These are phyloP conservation scores for Botryotinia globosa DNA, from an alignment of 2,329 filamentous ascomycete species.

Conservation along the genomic window DNA sequence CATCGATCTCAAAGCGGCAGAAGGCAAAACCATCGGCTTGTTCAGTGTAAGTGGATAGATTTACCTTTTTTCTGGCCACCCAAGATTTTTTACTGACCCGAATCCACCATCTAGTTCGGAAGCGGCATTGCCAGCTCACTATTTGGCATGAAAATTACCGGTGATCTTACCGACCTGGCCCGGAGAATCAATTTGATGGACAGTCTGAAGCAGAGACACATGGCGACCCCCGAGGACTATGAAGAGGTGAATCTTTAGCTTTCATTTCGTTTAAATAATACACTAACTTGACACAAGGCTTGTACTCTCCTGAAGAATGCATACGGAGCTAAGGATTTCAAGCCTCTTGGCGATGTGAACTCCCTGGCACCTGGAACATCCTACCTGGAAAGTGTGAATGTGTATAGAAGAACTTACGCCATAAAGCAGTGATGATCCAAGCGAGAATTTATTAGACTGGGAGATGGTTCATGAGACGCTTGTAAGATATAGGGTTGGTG, in stretches of 20 bases:
- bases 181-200: not conserved
- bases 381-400: not conserved
- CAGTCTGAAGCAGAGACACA: not conserved
- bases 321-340: not conserved
- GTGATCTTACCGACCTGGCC: not conserved
- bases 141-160: not conserved
- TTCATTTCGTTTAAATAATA: not conserved
- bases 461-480: not conserved
- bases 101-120: not conserved
- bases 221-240: not conserved
- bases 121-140: constrained; percentile 1
- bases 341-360: not conserved
- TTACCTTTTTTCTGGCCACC: not conserved
- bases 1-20: not conserved
- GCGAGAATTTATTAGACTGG: not conserved
- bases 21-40: constrained; percentile 1
- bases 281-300: not conserved
- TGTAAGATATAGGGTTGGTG: not conserved
- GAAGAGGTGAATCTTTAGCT: not conserved
- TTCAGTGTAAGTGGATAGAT: not conserved
- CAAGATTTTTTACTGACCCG: not conserved
- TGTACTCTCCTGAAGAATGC: not conserved
- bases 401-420: not conserved
- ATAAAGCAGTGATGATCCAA: not conserved
- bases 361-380: not conserved